Conservation (phyloP, 106 monocot species). For the Alisma plantagoaquatica region DNA sequence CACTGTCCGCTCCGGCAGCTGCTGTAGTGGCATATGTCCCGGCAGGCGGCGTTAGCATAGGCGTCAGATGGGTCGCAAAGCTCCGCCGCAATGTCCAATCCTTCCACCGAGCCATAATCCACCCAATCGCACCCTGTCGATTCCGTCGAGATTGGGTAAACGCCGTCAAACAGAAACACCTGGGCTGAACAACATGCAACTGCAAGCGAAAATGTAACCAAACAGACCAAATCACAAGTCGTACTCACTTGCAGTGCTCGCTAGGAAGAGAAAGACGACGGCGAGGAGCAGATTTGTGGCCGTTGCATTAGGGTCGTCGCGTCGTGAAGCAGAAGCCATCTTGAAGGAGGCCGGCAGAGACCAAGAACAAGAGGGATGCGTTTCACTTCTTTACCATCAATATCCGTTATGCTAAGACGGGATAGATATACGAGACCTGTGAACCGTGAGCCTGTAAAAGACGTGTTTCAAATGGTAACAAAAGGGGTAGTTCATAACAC, state of each 20-base stretch:
- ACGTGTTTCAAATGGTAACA: too few relatives aligned
- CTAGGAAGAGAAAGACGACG: background rate
- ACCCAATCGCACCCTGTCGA: slow-evolving; percentile 18
- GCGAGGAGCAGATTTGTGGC: background rate
- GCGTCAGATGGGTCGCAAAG: slow-evolving; percentile 7
- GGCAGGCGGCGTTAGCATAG: slow-evolving; percentile 11
- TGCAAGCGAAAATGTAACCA: background rate
- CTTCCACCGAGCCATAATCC: slow-evolving; percentile 9
- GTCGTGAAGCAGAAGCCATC: too few relatives aligned
- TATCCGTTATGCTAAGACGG: too few relatives aligned
- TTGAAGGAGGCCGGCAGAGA: too few relatives aligned
- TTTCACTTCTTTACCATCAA: too few relatives aligned
- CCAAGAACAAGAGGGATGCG: too few relatives aligned
- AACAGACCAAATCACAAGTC: background rate
- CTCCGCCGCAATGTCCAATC: slow-evolving; percentile 14
- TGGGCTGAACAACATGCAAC: background rate
- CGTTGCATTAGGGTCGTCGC: too few relatives aligned
- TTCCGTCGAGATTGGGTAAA: background rate
- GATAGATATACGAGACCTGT: too few relatives aligned
- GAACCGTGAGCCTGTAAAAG: too few relatives aligned
- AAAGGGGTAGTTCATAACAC: too few relatives aligned
- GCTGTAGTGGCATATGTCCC: slow-evolving; percentile 21
- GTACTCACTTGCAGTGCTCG: slow-evolving; percentile 6
- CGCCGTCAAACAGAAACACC: background rate
- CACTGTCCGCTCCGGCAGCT: slow-evolving; percentile 18